Evolutionary conservation across 805 yeast genomes (phyloP).

Genomic region (Starmera dryadoides): DNA sequence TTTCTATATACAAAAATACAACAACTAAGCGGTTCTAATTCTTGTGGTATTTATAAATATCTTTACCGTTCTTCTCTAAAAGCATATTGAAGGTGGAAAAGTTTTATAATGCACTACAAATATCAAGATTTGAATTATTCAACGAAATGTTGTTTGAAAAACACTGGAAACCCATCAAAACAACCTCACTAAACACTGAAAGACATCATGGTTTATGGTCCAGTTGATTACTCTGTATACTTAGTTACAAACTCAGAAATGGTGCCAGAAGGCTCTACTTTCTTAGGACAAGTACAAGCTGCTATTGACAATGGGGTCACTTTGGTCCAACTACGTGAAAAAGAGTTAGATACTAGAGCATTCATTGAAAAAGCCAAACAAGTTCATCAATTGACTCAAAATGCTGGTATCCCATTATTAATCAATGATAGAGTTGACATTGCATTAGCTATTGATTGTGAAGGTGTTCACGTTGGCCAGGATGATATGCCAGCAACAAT

Average conservation of each 20-base stretch:
- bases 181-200: background rate
- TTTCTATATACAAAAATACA: no score
- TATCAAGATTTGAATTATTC: no score
- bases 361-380: constrained; percentile 56
- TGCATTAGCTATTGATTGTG: constrained; percentile 84
- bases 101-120: no score
- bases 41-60: no score
- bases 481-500: constrained; percentile 60
- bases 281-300: constrained; percentile 53
- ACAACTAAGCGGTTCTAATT: no score
- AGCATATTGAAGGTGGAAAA: no score
- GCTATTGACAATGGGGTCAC: constrained; percentile 73
- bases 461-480: constrained; percentile 91
- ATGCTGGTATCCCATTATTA: constrained; percentile 62
- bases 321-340: constrained; percentile 78
- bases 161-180: background rate
- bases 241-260: constrained; percentile 75
- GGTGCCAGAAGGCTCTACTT: constrained; percentile 52
- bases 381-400: constrained; percentile 55
- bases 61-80: no score
- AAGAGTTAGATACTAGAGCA: constrained; percentile 56
- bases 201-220: background rate
- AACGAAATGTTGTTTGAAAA: no score
- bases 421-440: constrained; percentile 86
- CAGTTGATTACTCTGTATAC: constrained; percentile 52